These are phyloP conservation scores for Wickerhamiella galacta DNA, from an alignment of 805 yeast genomes.

Conservation along the genomic window DNA sequence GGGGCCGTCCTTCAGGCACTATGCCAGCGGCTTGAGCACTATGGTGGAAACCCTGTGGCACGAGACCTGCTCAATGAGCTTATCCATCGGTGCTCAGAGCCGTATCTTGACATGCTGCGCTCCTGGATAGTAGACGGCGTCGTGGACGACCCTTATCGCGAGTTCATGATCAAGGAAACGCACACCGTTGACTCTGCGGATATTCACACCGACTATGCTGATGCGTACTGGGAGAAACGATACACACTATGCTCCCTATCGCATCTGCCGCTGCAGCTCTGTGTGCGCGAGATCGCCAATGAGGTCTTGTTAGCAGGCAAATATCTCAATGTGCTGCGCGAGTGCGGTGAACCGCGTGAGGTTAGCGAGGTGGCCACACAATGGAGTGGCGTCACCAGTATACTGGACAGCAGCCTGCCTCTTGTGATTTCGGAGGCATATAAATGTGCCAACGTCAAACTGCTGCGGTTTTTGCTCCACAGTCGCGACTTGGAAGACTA, in stretches of 20 bases:
- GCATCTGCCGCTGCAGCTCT: slow-evolving; percentile 42
- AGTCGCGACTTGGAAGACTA: slow-evolving; percentile 41
- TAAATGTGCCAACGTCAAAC: slow-evolving; percentile 43
- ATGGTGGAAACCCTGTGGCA: slow-evolving; percentile 49
- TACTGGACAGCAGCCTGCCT: slow-evolving; percentile 29
- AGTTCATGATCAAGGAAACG: slow-evolving; percentile 49
- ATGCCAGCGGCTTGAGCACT: slow-evolving; percentile 36
- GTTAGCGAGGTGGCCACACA: slow-evolving; percentile 20
- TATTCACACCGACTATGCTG: slow-evolving; percentile 19
- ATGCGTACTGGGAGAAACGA: slow-evolving; percentile 32
- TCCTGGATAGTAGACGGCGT: slow-evolving; percentile 67
- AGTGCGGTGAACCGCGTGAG: slow-evolving; percentile 31
- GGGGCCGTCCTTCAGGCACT: slow-evolving; percentile 53
- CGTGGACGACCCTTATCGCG: slow-evolving; percentile 63
- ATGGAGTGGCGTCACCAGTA: neutral
- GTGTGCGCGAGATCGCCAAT: slow-evolving; percentile 34
- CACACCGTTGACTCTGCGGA: slow-evolving; percentile 14
- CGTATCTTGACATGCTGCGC: slow-evolving; percentile 52
- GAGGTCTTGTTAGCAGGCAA: slow-evolving; percentile 74
- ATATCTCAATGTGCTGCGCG: slow-evolving; percentile 53
- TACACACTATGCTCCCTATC: slow-evolving; percentile 64
- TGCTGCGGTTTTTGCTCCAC: slow-evolving; percentile 39
- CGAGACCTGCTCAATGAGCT: slow-evolving; percentile 35
- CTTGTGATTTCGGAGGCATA: slow-evolving; percentile 46
- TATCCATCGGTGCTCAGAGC: slow-evolving; percentile 40